A percentile compares a stretch with the other conserved stretches of the same genome.
These are phyloP conservation scores for Diversispora eburnea DNA, from an alignment of 192 early-diverging fungal genomes.

Conservation along the genomic window DNA sequence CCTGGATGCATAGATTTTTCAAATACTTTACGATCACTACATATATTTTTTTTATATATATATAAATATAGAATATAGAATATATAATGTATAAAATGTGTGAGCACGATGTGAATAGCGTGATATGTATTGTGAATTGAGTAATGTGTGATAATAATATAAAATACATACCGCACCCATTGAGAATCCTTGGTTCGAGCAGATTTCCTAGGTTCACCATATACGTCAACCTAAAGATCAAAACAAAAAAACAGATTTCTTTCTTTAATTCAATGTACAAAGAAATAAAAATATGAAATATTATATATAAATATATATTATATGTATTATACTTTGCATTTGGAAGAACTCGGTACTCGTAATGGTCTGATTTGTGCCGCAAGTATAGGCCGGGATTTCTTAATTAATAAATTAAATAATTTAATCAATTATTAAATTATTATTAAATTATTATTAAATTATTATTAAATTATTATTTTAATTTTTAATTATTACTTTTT, in stretches of 20 bases:
- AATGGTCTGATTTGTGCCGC: constrained; percentile 37
- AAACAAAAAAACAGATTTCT: constrained; percentile 25
- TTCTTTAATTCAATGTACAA: not conserved
- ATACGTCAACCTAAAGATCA: constrained; percentile 43
- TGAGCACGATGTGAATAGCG: no score
- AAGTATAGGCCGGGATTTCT: constrained; percentile 35
- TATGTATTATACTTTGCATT: constrained; percentile 27
- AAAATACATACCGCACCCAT: constrained; percentile 54
- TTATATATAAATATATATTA: no score
- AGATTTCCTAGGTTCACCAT: constrained; percentile 48
- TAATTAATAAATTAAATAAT: not conserved
- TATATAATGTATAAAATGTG: no score
- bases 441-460: constrained; percentile 8
- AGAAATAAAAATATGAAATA: not conserved
- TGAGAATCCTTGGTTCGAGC: constrained; percentile 68
- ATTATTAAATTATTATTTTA: not conserved
- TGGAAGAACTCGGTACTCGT: constrained; percentile 6
- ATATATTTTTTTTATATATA: not conserved
- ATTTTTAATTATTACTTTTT: not conserved
- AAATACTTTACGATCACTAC: constrained; percentile 49
- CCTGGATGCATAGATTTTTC: constrained; percentile 40
- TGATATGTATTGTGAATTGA: no score
- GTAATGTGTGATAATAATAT: no score
- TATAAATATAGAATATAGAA: not conserved
- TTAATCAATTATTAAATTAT: not conserved